Conservation (phyloP, 345 rosid genomes). For the Rhodamnia rubescens region DNA sequence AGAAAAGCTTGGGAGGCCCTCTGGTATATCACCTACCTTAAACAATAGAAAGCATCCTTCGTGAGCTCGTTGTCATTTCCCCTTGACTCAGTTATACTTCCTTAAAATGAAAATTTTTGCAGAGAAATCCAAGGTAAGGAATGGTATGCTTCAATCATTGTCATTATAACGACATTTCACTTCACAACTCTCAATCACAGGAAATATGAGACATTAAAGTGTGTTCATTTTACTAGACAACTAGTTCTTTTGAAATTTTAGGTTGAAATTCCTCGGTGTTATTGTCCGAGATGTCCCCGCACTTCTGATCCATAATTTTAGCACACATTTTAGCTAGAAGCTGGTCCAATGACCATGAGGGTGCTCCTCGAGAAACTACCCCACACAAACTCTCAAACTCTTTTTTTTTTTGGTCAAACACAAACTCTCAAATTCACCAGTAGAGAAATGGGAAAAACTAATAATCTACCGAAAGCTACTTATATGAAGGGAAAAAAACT, state of each 20-base stretch:
- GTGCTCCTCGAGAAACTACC: background rate
- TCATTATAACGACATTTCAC: background rate
- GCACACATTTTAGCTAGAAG: background rate
- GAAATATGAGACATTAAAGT: background rate
- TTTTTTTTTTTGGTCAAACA: background rate
- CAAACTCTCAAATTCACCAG: background rate
- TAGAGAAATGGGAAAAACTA: background rate
- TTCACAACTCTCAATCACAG: background rate
- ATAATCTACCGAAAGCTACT: background rate
- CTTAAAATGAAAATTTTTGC: background rate
- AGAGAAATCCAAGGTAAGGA: background rate
- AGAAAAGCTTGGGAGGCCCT: conserved; percentile 90
- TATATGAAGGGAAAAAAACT: background rate
- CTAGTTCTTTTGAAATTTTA: background rate
- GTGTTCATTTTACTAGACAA: background rate
- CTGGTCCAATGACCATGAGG: background rate
- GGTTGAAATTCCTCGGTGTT: background rate
- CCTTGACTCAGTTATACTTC: background rate
- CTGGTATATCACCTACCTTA: conserved; percentile 97
- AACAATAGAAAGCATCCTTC: conserved; percentile 10
- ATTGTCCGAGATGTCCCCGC: background rate
- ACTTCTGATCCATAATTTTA: background rate
- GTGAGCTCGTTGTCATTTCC: background rate
- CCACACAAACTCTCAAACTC: background rate
- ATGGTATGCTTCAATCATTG: background rate